Conservation (phyloP, 805 yeast genomes). For the Myxozyma lipomycoides region DNA sequence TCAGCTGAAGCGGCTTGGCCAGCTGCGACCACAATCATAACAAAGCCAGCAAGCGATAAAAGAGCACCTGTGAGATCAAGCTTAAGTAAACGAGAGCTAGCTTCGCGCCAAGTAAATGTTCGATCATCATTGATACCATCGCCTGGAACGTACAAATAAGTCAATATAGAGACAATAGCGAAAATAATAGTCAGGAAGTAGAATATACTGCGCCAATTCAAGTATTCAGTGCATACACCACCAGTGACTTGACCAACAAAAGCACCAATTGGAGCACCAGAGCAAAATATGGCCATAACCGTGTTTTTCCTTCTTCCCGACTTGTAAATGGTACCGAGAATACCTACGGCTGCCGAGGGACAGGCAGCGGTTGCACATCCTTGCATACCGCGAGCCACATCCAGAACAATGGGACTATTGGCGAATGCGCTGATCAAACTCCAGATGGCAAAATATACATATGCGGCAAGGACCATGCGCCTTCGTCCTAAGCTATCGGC, state of each 20-base stretch:
- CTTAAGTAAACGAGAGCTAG: conserved; percentile 14
- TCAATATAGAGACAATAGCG: conserved; percentile 32
- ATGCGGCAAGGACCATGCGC: conserved; percentile 40
- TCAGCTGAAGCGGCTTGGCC: conserved; percentile 44
- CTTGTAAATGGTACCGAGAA: conserved; percentile 43
- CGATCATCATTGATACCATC: conserved; percentile 32
- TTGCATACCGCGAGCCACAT: conserved; percentile 45
- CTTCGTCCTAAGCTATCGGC: conserved; percentile 49
- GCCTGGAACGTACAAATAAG: conserved; percentile 39
- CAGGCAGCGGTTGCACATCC: conserved; percentile 46
- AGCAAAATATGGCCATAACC: not conserved
- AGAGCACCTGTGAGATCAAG: conserved; percentile 47
- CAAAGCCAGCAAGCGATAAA: conserved; percentile 42
- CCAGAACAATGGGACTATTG: conserved; percentile 37
- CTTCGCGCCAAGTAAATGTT: not conserved
- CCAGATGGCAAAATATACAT: conserved; percentile 35
- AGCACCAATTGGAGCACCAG: conserved; percentile 45
- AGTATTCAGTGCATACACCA: conserved; percentile 42
- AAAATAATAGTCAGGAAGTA: conserved; percentile 43
- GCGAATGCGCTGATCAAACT: conserved; percentile 38
- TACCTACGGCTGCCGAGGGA: conserved; percentile 49
- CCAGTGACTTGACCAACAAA: conserved; percentile 45
- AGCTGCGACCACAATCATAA: conserved; percentile 44
- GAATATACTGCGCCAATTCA: conserved; percentile 45
- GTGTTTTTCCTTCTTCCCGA: conserved; percentile 36